Conservation (phyloP, 805 yeast species). For the Kluyveromyces starmeri region DNA sequence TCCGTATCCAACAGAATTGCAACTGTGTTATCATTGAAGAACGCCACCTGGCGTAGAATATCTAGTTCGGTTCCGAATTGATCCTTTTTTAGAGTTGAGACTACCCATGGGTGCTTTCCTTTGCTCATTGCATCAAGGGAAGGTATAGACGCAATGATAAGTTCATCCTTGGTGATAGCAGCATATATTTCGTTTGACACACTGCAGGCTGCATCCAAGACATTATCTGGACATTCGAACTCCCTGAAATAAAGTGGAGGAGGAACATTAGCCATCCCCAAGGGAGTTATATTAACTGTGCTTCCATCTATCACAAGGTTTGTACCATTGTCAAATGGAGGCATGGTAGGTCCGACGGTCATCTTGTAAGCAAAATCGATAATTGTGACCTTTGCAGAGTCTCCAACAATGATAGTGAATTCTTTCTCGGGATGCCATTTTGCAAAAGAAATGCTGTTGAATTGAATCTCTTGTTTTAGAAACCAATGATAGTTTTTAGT, state of each 20-base stretch:
- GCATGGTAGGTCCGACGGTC: slow-evolving; percentile 56
- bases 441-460: slow-evolving; percentile 32
- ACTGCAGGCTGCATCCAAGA: slow-evolving; percentile 58
- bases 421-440: slow-evolving; percentile 91
- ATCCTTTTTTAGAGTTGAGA: slow-evolving; percentile 25
- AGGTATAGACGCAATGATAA: slow-evolving; percentile 42
- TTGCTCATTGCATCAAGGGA: slow-evolving; percentile 34
- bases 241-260: slow-evolving; percentile 84
- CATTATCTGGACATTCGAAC: slow-evolving; percentile 43
- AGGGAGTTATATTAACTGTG: slow-evolving; percentile 66
- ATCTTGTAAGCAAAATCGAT: slow-evolving; percentile 59
- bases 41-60: slow-evolving; percentile 53
- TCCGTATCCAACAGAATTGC: slow-evolving; percentile 55
- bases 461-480: slow-evolving; percentile 65
- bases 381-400: slow-evolving; percentile 43
- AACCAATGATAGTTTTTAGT: slow-evolving; percentile 94
- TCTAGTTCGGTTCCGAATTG: slow-evolving; percentile 36
- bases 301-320: slow-evolving; percentile 74
- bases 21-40: slow-evolving; percentile 41
- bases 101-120: slow-evolving; percentile 39
- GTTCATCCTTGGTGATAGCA: slow-evolving; percentile 39
- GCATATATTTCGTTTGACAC: slow-evolving; percentile 51
- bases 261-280: slow-evolving; percentile 80
- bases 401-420: slow-evolving; percentile 59
- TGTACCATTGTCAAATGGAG: slow-evolving; percentile 71